Conservation (phyloP, 1,284 basidiomycete species). For the Moesziomyces parantarcticus region DNA sequence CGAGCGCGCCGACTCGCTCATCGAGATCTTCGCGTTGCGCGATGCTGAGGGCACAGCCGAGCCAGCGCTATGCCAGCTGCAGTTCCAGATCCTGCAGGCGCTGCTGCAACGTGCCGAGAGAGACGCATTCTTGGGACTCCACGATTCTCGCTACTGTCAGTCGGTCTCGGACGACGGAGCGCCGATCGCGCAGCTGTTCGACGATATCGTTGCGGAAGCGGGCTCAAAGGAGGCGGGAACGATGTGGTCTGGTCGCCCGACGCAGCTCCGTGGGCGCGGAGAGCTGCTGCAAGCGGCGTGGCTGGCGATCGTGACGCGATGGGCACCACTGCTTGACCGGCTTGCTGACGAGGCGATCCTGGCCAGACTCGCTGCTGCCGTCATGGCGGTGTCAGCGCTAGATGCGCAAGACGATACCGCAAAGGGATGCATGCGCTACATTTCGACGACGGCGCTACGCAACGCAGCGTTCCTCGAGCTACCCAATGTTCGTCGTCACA, state of each 20-base stretch:
- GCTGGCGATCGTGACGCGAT: slow-evolving; percentile 47
- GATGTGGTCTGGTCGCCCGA: slow-evolving; percentile 23
- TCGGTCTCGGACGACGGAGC: slow-evolving; percentile 6
- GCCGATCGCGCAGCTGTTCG: slow-evolving; percentile 7
- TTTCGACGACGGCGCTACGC: slow-evolving; percentile 19
- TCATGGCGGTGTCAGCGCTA: slow-evolving; percentile 10
- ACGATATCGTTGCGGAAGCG: slow-evolving; percentile 1
- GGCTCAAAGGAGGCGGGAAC: background rate
- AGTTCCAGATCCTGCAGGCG: slow-evolving; percentile 34
- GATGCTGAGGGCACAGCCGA: background rate
- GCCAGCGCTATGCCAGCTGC: slow-evolving; percentile 10
- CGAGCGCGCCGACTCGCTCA: slow-evolving; percentile 26
- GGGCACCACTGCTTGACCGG: slow-evolving; percentile 38
- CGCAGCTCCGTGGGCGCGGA: background rate
- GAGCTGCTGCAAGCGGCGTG: slow-evolving; percentile 42
- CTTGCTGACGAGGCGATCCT: slow-evolving; percentile 9
- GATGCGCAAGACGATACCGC: background rate
- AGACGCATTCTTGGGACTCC: slow-evolving; percentile 16
- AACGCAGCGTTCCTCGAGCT: slow-evolving; percentile 55
- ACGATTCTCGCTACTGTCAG: slow-evolving; percentile 26
- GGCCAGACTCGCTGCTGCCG: slow-evolving; percentile 12
- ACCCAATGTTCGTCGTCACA: slow-evolving; percentile 37
- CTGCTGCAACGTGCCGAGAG: slow-evolving; percentile 42
- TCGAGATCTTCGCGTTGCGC: slow-evolving; percentile 16
- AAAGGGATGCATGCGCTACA: slow-evolving; percentile 11